Base-by-base conservation (phyloP, 169 alveolate species). In the Eimeria zaria region DNA sequence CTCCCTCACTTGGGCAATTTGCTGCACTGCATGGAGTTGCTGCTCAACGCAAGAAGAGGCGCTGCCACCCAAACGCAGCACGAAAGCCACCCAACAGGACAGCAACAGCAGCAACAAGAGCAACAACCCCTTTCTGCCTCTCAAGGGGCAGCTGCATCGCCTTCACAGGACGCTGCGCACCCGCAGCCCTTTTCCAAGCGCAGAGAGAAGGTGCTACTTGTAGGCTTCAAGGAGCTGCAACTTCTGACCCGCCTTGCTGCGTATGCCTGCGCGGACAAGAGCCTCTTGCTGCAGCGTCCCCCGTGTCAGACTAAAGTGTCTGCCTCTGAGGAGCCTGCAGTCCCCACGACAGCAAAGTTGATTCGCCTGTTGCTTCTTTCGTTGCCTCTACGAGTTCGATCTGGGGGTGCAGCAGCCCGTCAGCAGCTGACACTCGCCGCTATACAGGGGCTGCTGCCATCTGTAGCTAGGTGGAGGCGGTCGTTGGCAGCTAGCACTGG, bases 141-240 rank as follows among this genome's bases (percentile, higher is more conserved):
- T 60, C 53, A 81, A 27, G 48, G 51, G 4, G 51, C 33, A 24
- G 76, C 44, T 3, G 78, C 78, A 5, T n/a, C 58, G 14, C 62
- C 11, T 27, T 18, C 69, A 24, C 41, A 30, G 30, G 80, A 39
- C 60, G 22, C 36, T 27, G 39, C 33, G 27, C 64, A 27, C n/a
- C n/a, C n/a, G 39, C 88, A 53, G 78, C 74, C 80, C 46, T 81
- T 53, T 33, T 41, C 60, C 41, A 53, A 58, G 2, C 92, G 92
- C 39, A 55, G 92, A 41, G 76, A 84, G 58, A n/a, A 67, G 36
- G 41, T 69, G 1, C 92, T 55, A 11, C 92, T 92, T 53, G 96
- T 92, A 78, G 69, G 96, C 36, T 33, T 92, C 71, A 92, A 92
- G 87, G 96, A 92, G 87, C 85, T 92, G 87, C 96, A 92, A 64